Conservation (phyloP, 805 yeast species). For the Torulaspora quercuum region DNA sequence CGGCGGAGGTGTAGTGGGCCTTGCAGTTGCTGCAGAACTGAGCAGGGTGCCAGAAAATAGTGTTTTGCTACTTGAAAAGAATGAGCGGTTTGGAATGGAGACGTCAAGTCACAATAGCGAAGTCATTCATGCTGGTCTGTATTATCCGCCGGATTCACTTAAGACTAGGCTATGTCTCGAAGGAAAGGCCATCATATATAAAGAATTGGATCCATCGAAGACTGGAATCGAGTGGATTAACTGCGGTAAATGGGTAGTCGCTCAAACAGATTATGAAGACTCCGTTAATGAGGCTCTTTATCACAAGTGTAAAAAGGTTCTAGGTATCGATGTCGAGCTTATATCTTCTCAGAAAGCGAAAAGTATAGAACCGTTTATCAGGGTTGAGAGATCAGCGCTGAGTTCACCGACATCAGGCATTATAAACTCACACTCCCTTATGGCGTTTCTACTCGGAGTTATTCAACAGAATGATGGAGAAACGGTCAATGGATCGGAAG, state of each 20-base stretch:
- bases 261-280: slow-evolving; percentile 64
- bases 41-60: slow-evolving; percentile 43
- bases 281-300: slow-evolving; percentile 55
- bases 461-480: slow-evolving; percentile 63
- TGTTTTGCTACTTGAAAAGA: slow-evolving; percentile 68
- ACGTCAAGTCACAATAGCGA: slow-evolving; percentile 90
- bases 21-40: slow-evolving; percentile 74
- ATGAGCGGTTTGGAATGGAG: slow-evolving; percentile 65
- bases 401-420: slow-evolving; percentile 84
- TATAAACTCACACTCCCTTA: slow-evolving; percentile 71
- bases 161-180: slow-evolving; percentile 67
- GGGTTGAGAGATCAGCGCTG: slow-evolving; percentile 58
- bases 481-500: slow-evolving; percentile 58
- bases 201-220: slow-evolving; percentile 37
- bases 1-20: slow-evolving; percentile 85
- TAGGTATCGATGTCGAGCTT: slow-evolving; percentile 60
- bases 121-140: slow-evolving; percentile 88
- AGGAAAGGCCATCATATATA: slow-evolving; percentile 70
- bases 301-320: slow-evolving; percentile 42
- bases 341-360: slow-evolving; percentile 46
- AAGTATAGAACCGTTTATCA: slow-evolving; percentile 60
- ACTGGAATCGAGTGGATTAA: slow-evolving; percentile 54
- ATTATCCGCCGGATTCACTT: slow-evolving; percentile 66
- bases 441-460: slow-evolving; percentile 53
- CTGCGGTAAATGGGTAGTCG: slow-evolving; percentile 87